These are phyloP conservation scores for Aureobasidium vineae DNA, from an alignment of 2,329 filamentous ascomycete species.

Conservation along the genomic window DNA sequence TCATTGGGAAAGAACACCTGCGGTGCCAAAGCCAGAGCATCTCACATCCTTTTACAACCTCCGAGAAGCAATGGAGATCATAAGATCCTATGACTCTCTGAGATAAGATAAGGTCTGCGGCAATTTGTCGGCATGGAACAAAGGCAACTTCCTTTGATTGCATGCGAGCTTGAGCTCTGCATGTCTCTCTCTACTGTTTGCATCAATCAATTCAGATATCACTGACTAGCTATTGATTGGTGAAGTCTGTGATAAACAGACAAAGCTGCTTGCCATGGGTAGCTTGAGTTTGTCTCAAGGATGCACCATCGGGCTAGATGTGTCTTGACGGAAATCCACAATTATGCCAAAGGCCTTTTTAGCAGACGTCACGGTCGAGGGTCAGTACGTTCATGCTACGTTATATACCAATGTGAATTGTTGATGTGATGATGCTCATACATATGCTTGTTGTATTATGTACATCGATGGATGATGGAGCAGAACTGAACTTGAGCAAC, in stretches of 20 bases:
- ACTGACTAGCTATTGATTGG: neutral
- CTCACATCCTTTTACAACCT: neutral
- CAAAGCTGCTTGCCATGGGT: neutral
- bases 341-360: neutral
- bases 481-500: neutral
- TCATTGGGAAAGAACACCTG: neutral
- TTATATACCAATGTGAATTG: neutral
- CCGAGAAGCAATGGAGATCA: neutral
- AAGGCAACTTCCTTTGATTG: neutral
- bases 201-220: neutral
- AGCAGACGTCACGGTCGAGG: neutral
- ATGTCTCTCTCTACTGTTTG: neutral
- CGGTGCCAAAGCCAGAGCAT: neutral
- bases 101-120: constrained; percentile 8
- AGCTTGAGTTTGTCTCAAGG: neutral
- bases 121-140: constrained; percentile 1
- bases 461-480: neutral
- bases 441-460: neutral
- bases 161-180: neutral
- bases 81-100: neutral
- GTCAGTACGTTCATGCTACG: neutral
- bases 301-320: neutral
- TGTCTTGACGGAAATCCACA: neutral
- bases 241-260: too few species aligned
- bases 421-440: neutral